Conservation (phyloP, 495 filamentous ascomycete species). For the Aspergillus nanangensis region DNA sequence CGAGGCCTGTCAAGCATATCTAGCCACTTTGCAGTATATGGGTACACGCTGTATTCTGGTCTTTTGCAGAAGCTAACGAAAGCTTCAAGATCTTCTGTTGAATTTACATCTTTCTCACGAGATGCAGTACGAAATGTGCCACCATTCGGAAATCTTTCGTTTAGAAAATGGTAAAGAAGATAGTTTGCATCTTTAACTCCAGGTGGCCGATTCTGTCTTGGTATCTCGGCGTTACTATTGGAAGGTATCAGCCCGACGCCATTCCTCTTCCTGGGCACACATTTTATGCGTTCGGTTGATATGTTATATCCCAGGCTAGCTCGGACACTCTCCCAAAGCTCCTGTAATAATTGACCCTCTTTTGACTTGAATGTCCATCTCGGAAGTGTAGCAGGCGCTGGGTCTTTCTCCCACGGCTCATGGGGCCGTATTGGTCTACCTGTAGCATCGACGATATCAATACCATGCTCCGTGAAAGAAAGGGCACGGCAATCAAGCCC, state of each 20-base stretch:
- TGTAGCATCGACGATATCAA: not conserved
- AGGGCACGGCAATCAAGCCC: not conserved
- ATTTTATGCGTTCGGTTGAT: too few relatives aligned
- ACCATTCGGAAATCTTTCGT: not conserved
- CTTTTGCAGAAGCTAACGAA: not conserved
- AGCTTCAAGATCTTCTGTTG: not conserved
- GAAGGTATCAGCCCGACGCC: not conserved
- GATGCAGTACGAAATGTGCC: not conserved
- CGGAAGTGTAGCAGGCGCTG: not conserved
- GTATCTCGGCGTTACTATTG: not conserved
- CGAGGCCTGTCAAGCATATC: not conserved
- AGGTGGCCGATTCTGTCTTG: not conserved
- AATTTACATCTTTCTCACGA: not conserved
- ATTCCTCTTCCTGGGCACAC: not conserved
- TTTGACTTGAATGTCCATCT: not conserved
- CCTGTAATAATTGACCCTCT: not conserved
- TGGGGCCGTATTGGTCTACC: not conserved
- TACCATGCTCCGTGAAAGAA: not conserved
- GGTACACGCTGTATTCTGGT: not conserved
- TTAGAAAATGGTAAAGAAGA: not conserved
- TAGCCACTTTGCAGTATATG: not conserved
- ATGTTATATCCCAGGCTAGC: not conserved
- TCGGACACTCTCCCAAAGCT: not conserved
- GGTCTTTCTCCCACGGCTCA: not conserved
- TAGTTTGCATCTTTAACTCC: not conserved